These are phyloP conservation scores for Candida multigemmis DNA, from an alignment of 805 yeast genomes.

Conservation along the genomic window DNA sequence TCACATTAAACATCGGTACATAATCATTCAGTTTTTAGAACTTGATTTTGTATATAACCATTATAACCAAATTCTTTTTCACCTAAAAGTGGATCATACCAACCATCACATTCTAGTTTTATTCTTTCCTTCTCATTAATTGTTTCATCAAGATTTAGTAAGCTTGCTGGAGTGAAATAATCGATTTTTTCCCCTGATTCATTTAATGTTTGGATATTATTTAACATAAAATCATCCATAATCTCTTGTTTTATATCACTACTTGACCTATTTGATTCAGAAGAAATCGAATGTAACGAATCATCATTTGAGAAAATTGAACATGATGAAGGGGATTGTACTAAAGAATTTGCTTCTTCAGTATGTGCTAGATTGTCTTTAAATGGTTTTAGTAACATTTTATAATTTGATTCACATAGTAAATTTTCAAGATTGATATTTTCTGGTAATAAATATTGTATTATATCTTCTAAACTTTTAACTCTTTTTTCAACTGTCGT, in stretches of 20 bases:
- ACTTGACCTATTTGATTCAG: too few relatives aligned
- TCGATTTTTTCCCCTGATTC: too few relatives aligned
- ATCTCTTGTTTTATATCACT: conserved; percentile 28
- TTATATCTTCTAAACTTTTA: conserved; percentile 17
- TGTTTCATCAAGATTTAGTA: too few relatives aligned
- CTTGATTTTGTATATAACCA: too few relatives aligned
- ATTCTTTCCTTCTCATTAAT: too few relatives aligned
- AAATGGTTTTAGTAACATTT: conserved; percentile 5
- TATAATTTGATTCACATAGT: conserved; percentile 7
- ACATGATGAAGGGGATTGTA: conserved; percentile 9
- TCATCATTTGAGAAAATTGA: conserved; percentile 16
- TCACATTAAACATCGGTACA: too few relatives aligned
- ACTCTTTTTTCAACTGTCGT: conserved; percentile 59
- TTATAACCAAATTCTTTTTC: too few relatives aligned
- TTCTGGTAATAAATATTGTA: conserved; percentile 23
- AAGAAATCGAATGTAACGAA: too few relatives aligned
- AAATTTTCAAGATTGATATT: conserved; percentile 11
- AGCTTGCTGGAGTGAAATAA: too few relatives aligned
- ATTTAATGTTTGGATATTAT: conserved; percentile 29
- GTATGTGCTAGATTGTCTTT: neutral
- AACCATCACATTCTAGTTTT: too few relatives aligned
- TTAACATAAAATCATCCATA: conserved; percentile 28
- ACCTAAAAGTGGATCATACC: too few relatives aligned
- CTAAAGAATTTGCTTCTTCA: neutral
- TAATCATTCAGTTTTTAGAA: too few relatives aligned